Evolutionary conservation across 495 filamentous ascomycete genomes (phyloP).

Genomic region (Talaromyces liani): DNA sequence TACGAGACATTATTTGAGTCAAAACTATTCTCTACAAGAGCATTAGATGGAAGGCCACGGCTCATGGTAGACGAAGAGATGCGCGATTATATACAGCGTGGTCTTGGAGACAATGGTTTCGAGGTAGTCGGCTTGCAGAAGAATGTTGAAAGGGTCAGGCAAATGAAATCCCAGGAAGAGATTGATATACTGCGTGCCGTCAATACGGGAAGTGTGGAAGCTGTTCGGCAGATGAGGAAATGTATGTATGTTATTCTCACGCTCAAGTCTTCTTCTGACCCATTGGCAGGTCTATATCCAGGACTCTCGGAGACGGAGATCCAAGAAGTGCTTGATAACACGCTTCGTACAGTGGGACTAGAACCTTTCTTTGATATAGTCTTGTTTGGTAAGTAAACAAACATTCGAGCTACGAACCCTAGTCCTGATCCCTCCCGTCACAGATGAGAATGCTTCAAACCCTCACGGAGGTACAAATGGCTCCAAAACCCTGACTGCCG

Average conservation of each 20-base stretch:
- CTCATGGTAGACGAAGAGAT: slow-evolving; percentile 53
- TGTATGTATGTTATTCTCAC: slow-evolving; percentile 18
- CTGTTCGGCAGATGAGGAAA: slow-evolving; percentile 44
- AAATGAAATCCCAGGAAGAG: slow-evolving; percentile 41
- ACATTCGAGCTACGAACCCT: no score
- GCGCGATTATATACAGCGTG: slow-evolving; percentile 47
- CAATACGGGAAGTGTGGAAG: slow-evolving; percentile 50
- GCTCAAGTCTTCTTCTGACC: neutral
- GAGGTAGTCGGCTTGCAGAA: slow-evolving; percentile 36
- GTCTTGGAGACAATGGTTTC: slow-evolving; percentile 38
- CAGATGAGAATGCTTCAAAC: slow-evolving; percentile 43
- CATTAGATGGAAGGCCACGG: slow-evolving; percentile 13
- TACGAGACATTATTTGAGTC: slow-evolving; percentile 37
- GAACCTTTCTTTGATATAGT: slow-evolving; percentile 51
- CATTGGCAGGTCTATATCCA: slow-evolving; percentile 27
- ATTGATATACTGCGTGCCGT: slow-evolving; percentile 46
- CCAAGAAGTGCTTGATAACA: slow-evolving; percentile 37
- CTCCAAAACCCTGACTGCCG: slow-evolving; percentile 34
- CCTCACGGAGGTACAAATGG: slow-evolving; percentile 48
- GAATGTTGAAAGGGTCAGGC: slow-evolving; percentile 42
- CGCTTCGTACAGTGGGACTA: slow-evolving; percentile 37
- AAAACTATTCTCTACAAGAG: slow-evolving; percentile 13
- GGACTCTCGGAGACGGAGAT: slow-evolving; percentile 46
- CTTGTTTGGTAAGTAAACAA: slow-evolving; percentile 29
- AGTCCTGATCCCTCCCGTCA: neutral